Conservation (phyloP, 2,329 filamentous ascomycete species). For the Lachnellula hyalina region DNA sequence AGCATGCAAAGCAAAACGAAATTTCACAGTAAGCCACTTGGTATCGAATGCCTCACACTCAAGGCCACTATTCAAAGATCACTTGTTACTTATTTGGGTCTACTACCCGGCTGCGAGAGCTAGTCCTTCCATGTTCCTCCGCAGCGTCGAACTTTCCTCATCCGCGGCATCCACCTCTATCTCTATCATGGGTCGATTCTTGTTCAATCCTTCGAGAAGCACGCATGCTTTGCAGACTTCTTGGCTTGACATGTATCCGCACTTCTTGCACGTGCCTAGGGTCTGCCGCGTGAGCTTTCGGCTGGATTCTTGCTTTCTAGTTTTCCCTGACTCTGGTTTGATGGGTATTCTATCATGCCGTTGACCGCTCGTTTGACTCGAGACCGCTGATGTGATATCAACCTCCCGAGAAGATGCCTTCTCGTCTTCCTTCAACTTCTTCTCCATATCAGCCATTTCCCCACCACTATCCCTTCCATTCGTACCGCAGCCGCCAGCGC, state of each 20-base stretch:
- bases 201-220: constrained; percentile 85
- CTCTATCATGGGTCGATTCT: constrained; percentile 60
- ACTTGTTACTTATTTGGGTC: no score
- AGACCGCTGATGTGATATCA: constrained; percentile 48
- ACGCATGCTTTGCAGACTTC: constrained; percentile 89
- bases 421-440: constrained; percentile 61
- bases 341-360: constrained; percentile 21
- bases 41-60: no score
- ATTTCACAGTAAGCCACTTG: no score
- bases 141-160: constrained; percentile 45
- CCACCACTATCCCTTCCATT: constrained; percentile 62
- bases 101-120: constrained; percentile 34
- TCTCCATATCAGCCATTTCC: constrained; percentile 81
- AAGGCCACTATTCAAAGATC: no score
- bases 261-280: constrained; percentile 77
- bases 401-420: constrained; percentile 56
- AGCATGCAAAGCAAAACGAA: no score
- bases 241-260: constrained; percentile 95
- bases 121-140: constrained; percentile 44
- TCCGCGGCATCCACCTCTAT: constrained; percentile 39
- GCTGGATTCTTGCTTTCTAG: constrained; percentile 24
- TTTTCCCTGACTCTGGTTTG: constrained; percentile 29
- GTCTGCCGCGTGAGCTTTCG: constrained; percentile 55
- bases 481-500: constrained; percentile 69
- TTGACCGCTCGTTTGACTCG: constrained; percentile 18